Percentiles rank a stretch among this genome's conserved stretches.
phyloP scores from a whole-genome alignment of 371 early-diverging fungal species.

The Coemansia sp. region DNA sequence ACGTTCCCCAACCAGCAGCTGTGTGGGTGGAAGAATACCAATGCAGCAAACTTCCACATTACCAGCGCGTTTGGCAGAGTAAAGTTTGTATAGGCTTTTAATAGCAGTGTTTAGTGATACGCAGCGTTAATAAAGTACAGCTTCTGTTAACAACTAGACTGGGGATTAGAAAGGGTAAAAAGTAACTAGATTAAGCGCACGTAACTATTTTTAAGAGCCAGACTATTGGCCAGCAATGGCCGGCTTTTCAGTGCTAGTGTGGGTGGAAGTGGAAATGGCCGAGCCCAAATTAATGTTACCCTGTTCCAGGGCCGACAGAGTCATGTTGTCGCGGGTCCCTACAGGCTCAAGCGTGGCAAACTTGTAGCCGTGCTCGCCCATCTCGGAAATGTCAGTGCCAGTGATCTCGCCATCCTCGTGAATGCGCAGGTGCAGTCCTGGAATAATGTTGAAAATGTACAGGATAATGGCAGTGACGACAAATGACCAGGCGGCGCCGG shows the following conservation, averaged over 20 bases:
- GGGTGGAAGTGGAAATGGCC: conserved; percentile 17
- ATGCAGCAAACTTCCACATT: conserved; percentile 43
- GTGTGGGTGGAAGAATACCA: conserved; percentile 45
- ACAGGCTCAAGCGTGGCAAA: conserved; percentile 46
- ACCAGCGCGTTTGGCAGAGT: conserved; percentile 36
- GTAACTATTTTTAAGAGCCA: background rate
- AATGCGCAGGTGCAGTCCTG: conserved; percentile 56
- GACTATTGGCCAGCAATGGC: background rate
- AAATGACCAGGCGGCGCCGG: conserved; percentile 64
- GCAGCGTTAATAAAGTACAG: no score
- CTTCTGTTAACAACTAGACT: no score
- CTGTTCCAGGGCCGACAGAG: conserved; percentile 22
- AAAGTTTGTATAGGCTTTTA: conserved; percentile 16
- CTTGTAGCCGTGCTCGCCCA: conserved; percentile 69
- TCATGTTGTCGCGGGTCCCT: conserved; percentile 13
- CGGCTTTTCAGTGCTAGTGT: conserved; percentile 18
- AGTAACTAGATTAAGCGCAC: background rate
- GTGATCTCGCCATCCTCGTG: conserved; percentile 60
- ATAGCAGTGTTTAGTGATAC: background rate
- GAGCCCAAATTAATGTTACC: conserved; percentile 15
- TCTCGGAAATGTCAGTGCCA: conserved; percentile 63
- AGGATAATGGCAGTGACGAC: conserved; percentile 61
- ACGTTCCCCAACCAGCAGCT: conserved; percentile 44
- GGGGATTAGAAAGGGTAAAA: background rate
- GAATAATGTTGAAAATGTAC: conserved; percentile 54